These are phyloP conservation scores for Phaeoacremonium minimum DNA, from an alignment of 2,329 filamentous ascomycete species.

Conservation along the genomic window DNA sequence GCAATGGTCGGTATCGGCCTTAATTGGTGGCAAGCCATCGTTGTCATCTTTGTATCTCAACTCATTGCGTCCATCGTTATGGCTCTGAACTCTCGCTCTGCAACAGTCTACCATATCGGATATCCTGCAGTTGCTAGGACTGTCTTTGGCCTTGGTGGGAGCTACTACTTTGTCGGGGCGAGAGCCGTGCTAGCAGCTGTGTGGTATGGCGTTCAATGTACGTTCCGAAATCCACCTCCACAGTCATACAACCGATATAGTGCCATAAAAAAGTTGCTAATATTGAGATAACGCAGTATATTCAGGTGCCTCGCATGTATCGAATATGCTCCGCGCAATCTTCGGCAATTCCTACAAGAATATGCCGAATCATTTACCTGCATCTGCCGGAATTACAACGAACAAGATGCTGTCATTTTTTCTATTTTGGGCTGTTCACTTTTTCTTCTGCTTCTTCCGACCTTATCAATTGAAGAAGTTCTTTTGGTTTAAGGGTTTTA, in stretches of 20 bases:
- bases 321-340: conserved; percentile 17
- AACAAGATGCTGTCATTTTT: conserved; percentile 29
- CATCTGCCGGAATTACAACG: conserved; percentile 30
- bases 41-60: conserved; percentile 38
- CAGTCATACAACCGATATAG: too few relatives aligned
- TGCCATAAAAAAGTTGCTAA: neutral
- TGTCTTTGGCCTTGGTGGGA: conserved; percentile 35
- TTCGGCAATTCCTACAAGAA: conserved; percentile 26
- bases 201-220: conserved; percentile 26
- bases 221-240: conserved; percentile 1
- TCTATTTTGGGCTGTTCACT: conserved; percentile 30
- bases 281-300: conserved; percentile 6
- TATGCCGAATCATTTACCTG: conserved; percentile 31
- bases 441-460: conserved; percentile 34
- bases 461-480: conserved; percentile 38
- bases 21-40: conserved; percentile 37
- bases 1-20: conserved; percentile 31
- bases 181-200: conserved; percentile 33
- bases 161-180: conserved; percentile 35
- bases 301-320: conserved; percentile 11
- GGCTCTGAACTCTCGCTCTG: conserved; percentile 37
- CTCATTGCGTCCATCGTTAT: conserved; percentile 34
- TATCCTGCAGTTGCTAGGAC: conserved; percentile 31
- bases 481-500: conserved; percentile 37
- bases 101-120: conserved; percentile 34